These are phyloP conservation scores for Solanum boliviense DNA, from an alignment of 257 asterid genomes.

Conservation along the genomic window DNA sequence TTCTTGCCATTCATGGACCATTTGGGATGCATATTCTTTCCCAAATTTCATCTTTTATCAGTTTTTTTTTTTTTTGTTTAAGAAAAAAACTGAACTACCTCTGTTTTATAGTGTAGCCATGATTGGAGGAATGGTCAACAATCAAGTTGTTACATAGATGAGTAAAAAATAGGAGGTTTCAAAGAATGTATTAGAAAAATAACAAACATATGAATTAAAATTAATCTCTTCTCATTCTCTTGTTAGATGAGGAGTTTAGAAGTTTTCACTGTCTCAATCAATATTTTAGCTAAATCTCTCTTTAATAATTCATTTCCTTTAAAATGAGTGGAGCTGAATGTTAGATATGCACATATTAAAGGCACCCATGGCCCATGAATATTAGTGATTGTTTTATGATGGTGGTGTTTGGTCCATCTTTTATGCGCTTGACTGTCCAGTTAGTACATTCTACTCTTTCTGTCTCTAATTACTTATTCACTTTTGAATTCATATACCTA, in stretches of 20 bases:
- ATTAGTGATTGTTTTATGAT: neutral
- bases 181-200: neutral
- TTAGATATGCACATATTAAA: neutral
- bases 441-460: neutral
- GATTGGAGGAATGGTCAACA: neutral
- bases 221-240: neutral
- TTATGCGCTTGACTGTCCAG: neutral
- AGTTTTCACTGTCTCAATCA: neutral
- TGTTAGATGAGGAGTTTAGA: neutral
- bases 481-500: no score
- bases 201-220: neutral
- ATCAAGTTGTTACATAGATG: neutral
- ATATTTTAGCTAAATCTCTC: neutral
- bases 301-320: neutral
- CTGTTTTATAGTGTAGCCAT: neutral
- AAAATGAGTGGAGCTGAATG: neutral
- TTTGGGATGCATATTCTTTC: conserved; percentile 65
- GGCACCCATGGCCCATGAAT: neutral
- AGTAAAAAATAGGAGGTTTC: neutral
- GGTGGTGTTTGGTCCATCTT: neutral
- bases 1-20: conserved; percentile 79
- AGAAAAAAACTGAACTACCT: neutral
- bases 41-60: conserved; percentile 69
- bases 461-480: no score
- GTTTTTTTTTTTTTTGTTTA: neutral